phyloP scores from a whole-genome alignment of 2,329 filamentous ascomycete genomes.

The Colletotrichum agaves region DNA sequence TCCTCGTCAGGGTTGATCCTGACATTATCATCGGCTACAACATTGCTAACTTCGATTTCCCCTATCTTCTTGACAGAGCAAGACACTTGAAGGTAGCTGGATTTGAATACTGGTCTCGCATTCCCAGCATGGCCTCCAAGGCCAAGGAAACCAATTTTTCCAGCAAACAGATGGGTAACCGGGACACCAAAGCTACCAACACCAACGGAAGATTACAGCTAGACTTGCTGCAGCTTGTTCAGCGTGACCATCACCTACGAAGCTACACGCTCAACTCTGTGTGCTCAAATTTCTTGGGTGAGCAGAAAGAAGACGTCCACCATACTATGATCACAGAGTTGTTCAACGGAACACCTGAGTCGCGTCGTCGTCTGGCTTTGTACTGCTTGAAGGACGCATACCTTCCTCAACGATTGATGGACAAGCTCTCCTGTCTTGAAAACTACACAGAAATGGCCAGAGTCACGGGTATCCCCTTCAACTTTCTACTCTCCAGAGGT shows the following conservation, averaged over 20 bases:
- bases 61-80: slow-evolving; percentile 90
- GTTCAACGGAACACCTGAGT: slow-evolving; percentile 96
- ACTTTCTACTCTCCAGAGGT: slow-evolving; percentile 88
- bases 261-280: slow-evolving; percentile 99
- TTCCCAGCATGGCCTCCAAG: slow-evolving; percentile 76
- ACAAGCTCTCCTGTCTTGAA: slow-evolving; percentile 97
- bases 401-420: slow-evolving; percentile 91
- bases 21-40: slow-evolving; percentile 99
- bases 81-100: slow-evolving; percentile 80
- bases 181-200: slow-evolving; percentile 93
- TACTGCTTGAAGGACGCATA: slow-evolving; percentile 99
- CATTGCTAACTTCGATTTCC: slow-evolving; percentile 98
- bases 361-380: slow-evolving; percentile 86
- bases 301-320: slow-evolving; percentile 99
- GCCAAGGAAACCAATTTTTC: slow-evolving; percentile 87
- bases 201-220: slow-evolving; percentile 94
- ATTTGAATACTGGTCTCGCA: slow-evolving; percentile 89
- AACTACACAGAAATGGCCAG: slow-evolving; percentile 99
- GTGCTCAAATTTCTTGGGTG: slow-evolving; percentile 91
- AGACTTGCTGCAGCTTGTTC: slow-evolving; percentile 92
- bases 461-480: slow-evolving; percentile 98
- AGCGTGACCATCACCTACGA: slow-evolving; percentile 92
- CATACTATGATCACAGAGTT: slow-evolving; percentile 99
- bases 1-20: slow-evolving; percentile 88
- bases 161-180: slow-evolving; percentile 98